Evolutionary conservation across 768 basidiomycete species (phyloP).

Genomic region (Crucibulum laeve): DNA sequence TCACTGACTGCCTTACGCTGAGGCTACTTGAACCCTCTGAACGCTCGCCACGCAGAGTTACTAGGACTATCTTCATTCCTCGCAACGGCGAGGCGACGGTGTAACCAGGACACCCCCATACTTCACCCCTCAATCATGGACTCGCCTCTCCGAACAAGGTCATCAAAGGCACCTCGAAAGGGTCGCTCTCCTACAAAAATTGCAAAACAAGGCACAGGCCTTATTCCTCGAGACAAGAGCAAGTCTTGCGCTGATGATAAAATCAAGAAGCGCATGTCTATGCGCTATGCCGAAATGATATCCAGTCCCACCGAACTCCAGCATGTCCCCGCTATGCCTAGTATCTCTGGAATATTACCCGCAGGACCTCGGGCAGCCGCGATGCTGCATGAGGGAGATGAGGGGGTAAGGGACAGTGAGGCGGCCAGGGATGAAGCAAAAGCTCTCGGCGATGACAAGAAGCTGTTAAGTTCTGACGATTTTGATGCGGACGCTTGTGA

Average conservation of each 20-base stretch:
- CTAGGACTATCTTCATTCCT: background rate
- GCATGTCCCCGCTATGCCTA: conserved; percentile 42
- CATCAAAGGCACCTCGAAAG: conserved; percentile 43
- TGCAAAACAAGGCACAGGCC: conserved; percentile 23
- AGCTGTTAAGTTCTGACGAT: conserved; percentile 64
- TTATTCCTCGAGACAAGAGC: conserved; percentile 37
- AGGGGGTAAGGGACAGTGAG: conserved; percentile 38
- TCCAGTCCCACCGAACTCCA: conserved; percentile 59
- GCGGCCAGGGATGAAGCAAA: conserved; percentile 34
- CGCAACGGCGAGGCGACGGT: too few relatives aligned
- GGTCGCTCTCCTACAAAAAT: conserved; percentile 27
- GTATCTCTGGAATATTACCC: conserved; percentile 12
- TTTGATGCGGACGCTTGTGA: conserved; percentile 89
- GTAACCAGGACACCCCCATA: too few relatives aligned
- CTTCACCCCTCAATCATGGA: too few relatives aligned
- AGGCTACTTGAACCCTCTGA: too few relatives aligned
- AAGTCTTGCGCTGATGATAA: conserved; percentile 75
- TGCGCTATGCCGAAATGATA: conserved; percentile 88
- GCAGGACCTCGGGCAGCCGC: conserved; percentile 19
- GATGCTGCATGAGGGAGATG: conserved; percentile 35
- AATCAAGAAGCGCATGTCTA: conserved; percentile 95
- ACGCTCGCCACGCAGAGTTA: too few relatives aligned
- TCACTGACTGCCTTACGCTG: too few relatives aligned
- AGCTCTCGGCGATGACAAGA: conserved; percentile 53
- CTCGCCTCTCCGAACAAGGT: conserved; percentile 49